Evolutionary conservation across 116 monocot genomes (phyloP), one percentile per base, ranked within the genome.

Genomic region (Dioscorea cayenensis): DNA sequence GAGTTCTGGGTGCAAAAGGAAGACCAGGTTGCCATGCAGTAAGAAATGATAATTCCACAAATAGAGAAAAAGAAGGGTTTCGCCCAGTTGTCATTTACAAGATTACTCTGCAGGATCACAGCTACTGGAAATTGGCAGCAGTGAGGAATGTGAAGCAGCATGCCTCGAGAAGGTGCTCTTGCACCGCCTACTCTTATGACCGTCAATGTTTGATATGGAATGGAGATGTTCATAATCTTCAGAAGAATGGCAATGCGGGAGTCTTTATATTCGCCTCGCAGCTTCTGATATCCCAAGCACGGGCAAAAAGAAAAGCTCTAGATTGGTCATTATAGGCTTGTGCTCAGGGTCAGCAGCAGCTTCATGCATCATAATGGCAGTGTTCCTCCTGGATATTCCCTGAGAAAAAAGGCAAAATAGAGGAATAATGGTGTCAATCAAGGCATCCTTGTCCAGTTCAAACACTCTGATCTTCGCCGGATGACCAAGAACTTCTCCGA

Each of bases 131-230:
- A 65, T n/a, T 4, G 7, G 8, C 6, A 65, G 14, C 32, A 14
- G 7, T 2, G 48, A n/a, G 23, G 78, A 72, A 7, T 72, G 78
- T 43, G 22, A 49, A 37, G 0, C 32, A 3, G 55, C 72, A 5
- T 81, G 81, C 76, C 35, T 67, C n/a, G 52, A 72, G 35, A 5
- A 72, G 62, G 13, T 76, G 76, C 66, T 76, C 76, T 59, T 81
- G 81, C 32, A 67, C 51, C 28, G 81, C 66, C 29, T 80, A 71
- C 43, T 5, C 66, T 38, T 80, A 66, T 64, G 14, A 21, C 3
- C 43, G 23, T 20, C 55, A 35, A 49, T 71, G 72, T 20, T 72
- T 60, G 18, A 29, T 77, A 13, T 77, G 71, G 77, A 37, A 21
- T 5, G 72, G 66, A 0, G 20, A 66, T 51, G 59, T 78, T 28